Base-by-base conservation (phyloP, 768 basidiomycete genomes). In the Erythrobasidium yunnanense region DNA sequence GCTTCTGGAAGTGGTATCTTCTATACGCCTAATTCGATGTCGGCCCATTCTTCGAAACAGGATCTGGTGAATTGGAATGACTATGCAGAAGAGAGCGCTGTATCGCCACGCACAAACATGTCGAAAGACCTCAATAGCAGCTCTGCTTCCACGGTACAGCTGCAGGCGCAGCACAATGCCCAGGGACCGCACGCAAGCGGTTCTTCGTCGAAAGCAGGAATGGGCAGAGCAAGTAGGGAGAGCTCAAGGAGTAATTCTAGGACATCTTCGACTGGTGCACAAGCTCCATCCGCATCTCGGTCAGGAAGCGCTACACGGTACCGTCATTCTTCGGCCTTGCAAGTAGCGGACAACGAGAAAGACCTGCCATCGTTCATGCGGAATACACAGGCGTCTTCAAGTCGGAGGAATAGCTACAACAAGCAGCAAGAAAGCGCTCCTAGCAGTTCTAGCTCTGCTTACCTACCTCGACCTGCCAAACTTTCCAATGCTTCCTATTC, bases 331-430 rank as follows among this genome's bases (percentile, higher is more conserved):
- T 15, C 42, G 15, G 42, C 15, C 42, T 15, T 15, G 22, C 42
- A 52, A 23, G 13, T 22, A 23, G 15, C n/a, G 18, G 20, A 47
- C 20, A 35, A 20, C 17, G 60, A 63, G 27, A 63, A 49, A 38
- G 60, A 63, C 29, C 22, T 63, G 23, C 60, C 60, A 7, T 63
- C 60, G 2, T 63, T 49, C 25, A 63, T 63, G 60, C 20, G 60
- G n/a, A 49, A 49, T 4, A 63, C 60, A 23, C 22, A 29, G 18
- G 60, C 60, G n/a, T 63, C 60, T 13, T 25, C 45, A 6, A 63
- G 46, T 11, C 32, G 49, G 33, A 63, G 60, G 47, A 29, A 7
- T 5, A 63, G 60, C 60, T n/a, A 32, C 42, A 63, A 25, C 20
- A 51, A 45, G n/a, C n/a, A n/a, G n/a, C n/a, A n/a, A n/a, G n/a